These are phyloP conservation scores for Didymella sp. DNA, from an alignment of 2,329 filamentous ascomycete species.

Conservation along the genomic window DNA sequence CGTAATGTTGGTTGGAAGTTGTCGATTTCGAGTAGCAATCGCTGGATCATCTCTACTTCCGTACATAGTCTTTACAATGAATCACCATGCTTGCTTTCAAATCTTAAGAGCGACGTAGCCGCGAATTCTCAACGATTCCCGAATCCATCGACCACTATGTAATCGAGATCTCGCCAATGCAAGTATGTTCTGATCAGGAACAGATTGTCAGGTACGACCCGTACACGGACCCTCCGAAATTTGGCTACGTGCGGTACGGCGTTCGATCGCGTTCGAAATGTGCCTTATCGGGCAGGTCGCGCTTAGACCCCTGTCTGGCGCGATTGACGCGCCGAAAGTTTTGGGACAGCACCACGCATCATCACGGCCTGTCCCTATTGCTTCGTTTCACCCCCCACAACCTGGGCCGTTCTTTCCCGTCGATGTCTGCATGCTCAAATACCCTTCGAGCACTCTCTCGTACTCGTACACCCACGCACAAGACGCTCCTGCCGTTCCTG, in stretches of 20 bases:
- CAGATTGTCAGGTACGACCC: background rate
- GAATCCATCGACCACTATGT: background rate
- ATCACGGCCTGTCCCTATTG: conserved; percentile 1
- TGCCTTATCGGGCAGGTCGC: conserved; percentile 13
- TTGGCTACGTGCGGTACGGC: conserved; percentile 1
- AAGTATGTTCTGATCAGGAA: background rate
- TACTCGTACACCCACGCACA: conserved; percentile 37
- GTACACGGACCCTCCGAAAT: background rate
- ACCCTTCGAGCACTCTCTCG: conserved; percentile 44
- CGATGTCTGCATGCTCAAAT: conserved; percentile 44
- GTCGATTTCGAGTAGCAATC: conserved; percentile 5
- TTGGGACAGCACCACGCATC: conserved; percentile 8
- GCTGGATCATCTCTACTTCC: conserved; percentile 2
- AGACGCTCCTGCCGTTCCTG: conserved; percentile 68
- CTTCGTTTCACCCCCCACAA: background rate
- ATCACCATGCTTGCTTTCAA: background rate
- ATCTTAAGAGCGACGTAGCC: background rate
- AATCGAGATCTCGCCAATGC: background rate
- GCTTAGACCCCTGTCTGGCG: conserved; percentile 11
- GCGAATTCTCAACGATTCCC: background rate
- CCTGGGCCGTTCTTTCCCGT: background rate
- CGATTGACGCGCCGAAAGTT: conserved; percentile 12
- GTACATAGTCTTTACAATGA: conserved; percentile 10
- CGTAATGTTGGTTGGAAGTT: conserved; percentile 24
- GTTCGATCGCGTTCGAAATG: conserved; percentile 2